Evolutionary conservation across 208 protist genomes (phyloP).

Genomic region (Leishmania tropica): DNA sequence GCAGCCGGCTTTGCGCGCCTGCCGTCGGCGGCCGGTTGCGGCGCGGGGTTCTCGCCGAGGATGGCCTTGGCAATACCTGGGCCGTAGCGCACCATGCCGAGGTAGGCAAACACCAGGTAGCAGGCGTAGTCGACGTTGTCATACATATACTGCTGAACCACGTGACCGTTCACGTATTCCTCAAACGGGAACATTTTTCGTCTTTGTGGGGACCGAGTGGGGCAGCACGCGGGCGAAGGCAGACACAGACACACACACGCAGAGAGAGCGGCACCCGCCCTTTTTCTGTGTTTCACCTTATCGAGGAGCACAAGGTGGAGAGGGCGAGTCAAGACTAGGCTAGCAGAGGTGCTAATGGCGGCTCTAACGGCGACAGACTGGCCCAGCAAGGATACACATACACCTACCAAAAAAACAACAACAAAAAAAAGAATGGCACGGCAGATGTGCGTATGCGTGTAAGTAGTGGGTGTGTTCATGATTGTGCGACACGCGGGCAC

Average conservation of each 20-base stretch:
- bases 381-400: not conserved
- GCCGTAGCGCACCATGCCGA: constrained; percentile 55
- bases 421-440: not conserved
- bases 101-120: constrained; percentile 49
- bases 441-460: not conserved
- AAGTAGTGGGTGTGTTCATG: not conserved
- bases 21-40: constrained; percentile 24
- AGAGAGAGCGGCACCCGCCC: not conserved
- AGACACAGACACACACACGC: not conserved
- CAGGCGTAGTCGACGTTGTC: constrained; percentile 38
- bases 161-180: constrained; percentile 43
- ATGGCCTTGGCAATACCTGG: constrained; percentile 45
- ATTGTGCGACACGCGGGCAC: not conserved
- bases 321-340: not conserved
- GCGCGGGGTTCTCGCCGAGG: constrained; percentile 42
- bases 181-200: constrained; percentile 40
- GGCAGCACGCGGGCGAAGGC: not conserved
- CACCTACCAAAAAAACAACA: not conserved
- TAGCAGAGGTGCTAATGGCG: not conserved
- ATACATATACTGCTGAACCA: constrained; percentile 38
- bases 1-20: constrained; percentile 30
- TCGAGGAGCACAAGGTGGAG: not conserved
- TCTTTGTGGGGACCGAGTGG: not conserved
- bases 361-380: not conserved
- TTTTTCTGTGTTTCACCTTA: not conserved